phyloP scores from a whole-genome alignment of 768 basidiomycete genomes.

The Naganishia vaughanmartiniae region DNA sequence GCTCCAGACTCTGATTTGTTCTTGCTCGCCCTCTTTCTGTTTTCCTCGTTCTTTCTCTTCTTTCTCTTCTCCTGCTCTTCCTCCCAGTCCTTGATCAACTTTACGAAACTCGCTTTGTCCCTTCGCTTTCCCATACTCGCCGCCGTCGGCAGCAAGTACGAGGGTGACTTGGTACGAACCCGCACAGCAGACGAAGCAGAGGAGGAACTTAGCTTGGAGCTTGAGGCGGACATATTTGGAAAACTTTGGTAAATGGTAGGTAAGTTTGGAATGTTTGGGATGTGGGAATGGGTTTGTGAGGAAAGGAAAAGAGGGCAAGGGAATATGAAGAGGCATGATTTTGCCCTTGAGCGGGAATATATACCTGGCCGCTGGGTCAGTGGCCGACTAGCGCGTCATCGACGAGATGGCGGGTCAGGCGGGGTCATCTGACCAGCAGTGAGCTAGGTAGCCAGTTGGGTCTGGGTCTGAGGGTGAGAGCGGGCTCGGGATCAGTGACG shows the following conservation, averaged over 20 bases:
- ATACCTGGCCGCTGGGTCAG: background rate
- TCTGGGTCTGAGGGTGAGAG: no score
- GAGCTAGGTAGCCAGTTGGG: no score
- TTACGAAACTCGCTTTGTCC: background rate
- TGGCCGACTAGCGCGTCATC: no score
- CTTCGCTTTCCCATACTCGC: background rate
- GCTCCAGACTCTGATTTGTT: background rate
- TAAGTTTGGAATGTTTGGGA: no score
- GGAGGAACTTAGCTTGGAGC: background rate
- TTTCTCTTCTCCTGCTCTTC: background rate
- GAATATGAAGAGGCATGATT: background rate
- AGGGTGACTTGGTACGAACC: background rate
- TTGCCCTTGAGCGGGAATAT: background rate
- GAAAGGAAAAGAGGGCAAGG: constrained; percentile 4
- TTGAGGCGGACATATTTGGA: background rate
- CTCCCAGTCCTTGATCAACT: background rate
- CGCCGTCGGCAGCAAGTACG: constrained; percentile 7
- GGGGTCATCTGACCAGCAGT: no score
- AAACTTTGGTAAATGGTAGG: no score
- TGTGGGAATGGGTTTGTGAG: background rate
- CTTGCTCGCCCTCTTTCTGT: background rate
- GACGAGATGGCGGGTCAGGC: no score
- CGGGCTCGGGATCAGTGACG: no score
- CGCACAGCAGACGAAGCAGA: background rate
- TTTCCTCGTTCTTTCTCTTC: background rate